Percentiles rank a stretch among this genome's conserved stretches.
These are phyloP conservation scores for Plasmopara halstedii DNA, from an alignment of 352 stramenopile genomes.

Conservation along the genomic window DNA sequence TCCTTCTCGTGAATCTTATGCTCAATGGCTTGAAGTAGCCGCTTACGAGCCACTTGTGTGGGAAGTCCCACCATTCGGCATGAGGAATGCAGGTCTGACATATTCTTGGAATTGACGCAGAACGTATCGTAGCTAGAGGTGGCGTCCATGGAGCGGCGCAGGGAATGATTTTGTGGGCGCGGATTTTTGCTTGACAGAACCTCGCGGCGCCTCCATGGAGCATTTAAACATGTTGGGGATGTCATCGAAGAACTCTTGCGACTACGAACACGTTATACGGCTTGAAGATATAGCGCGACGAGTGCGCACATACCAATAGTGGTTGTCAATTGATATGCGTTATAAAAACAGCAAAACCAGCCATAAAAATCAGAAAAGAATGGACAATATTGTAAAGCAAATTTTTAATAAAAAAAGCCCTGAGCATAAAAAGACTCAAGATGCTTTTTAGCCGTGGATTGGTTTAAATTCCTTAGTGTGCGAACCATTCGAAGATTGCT, in stretches of 20 bases:
- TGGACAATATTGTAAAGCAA: not conserved
- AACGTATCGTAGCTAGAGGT: constrained; percentile 22
- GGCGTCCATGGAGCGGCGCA: constrained; percentile 16
- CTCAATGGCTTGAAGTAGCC: constrained; percentile 59
- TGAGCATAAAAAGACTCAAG: not conserved
- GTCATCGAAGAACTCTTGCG: too few species aligned
- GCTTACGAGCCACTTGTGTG: constrained; percentile 35
- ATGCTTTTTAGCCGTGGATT: constrained; percentile 3
- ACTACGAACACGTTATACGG: too few species aligned
- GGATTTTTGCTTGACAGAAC: constrained; percentile 5
- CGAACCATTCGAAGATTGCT: constrained; percentile 20
- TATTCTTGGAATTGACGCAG: not conserved
- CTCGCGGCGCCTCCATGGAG: constrained; percentile 20
- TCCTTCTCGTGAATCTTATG: constrained; percentile 69
- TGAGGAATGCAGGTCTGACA: not conserved
- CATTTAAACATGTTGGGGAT: constrained; percentile 1
- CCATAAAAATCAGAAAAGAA: not conserved
- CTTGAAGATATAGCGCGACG: not conserved
- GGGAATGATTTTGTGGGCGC: constrained; percentile 15
- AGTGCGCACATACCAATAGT: constrained; percentile 2
- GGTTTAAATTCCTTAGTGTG: constrained; percentile 12
- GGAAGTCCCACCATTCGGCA: constrained; percentile 39
- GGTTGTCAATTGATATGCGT: not conserved
- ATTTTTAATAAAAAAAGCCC: not conserved
- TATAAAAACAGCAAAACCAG: not conserved